A percentile compares a stretch with the other conserved stretches of the same genome.
Evolutionary conservation across 2,329 filamentous ascomycete species (phyloP).

Genomic region (Pseudogymnoascus sp.): DNA sequence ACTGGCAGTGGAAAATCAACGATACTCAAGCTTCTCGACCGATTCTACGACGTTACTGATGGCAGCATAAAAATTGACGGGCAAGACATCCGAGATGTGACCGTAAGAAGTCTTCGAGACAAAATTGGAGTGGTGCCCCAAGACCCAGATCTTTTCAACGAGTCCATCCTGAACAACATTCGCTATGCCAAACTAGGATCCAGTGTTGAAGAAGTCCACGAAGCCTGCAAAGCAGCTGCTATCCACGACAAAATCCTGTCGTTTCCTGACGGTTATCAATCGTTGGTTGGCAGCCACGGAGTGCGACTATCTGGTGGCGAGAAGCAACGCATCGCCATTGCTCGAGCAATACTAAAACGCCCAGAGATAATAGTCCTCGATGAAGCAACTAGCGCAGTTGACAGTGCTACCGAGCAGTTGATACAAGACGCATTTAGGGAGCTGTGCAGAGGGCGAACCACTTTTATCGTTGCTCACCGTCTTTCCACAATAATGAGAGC

Average conservation of each 20-base stretch:
- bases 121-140: slow-evolving; percentile 58
- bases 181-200: slow-evolving; percentile 55
- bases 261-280: slow-evolving; percentile 12
- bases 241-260: slow-evolving; percentile 14
- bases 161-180: slow-evolving; percentile 57
- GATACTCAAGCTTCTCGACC: slow-evolving; percentile 51
- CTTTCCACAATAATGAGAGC: slow-evolving; percentile 48
- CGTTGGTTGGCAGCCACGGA: background rate
- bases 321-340: slow-evolving; percentile 13
- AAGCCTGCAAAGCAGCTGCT: slow-evolving; percentile 13
- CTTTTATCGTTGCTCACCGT: slow-evolving; percentile 37
- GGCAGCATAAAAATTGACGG: slow-evolving; percentile 52
- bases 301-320: slow-evolving; percentile 14
- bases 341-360: slow-evolving; percentile 12
- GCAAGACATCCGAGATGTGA: slow-evolving; percentile 52
- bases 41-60: slow-evolving; percentile 50
- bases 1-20: slow-evolving; percentile 58
- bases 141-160: slow-evolving; percentile 57
- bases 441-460: slow-evolving; percentile 42
- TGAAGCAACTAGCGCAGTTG: slow-evolving; percentile 41
- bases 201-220: slow-evolving; percentile 48
- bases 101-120: slow-evolving; percentile 48
- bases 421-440: slow-evolving; percentile 41
- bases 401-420: slow-evolving; percentile 37
- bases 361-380: slow-evolving; percentile 14